These are phyloP conservation scores for Paratinospora sagittata DNA, from an alignment of 164 flowering plant species.

Conservation along the genomic window DNA sequence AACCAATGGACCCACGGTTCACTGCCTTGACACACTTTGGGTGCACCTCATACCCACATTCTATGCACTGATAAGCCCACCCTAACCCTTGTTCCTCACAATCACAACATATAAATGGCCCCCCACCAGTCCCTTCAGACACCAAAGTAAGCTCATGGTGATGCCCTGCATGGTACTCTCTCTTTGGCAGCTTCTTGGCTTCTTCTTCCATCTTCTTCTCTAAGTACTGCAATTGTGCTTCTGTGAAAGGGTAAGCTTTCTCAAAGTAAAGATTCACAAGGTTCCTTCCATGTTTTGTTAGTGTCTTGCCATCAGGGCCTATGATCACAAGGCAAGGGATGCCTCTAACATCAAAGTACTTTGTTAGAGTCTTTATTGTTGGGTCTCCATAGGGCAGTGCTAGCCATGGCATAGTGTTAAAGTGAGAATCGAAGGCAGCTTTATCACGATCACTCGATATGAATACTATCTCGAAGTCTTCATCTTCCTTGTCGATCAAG, in stretches of 20 bases:
- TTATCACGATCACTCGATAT: constrained; percentile 45
- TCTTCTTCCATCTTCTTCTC: constrained; percentile 55
- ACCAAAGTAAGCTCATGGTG: constrained; percentile 54
- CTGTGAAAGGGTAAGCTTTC: constrained; percentile 57
- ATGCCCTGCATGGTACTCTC: constrained; percentile 40
- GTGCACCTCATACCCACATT: constrained; percentile 78
- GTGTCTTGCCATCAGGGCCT: constrained; percentile 60
- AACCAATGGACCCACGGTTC: constrained; percentile 10
- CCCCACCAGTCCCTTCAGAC: constrained; percentile 56
- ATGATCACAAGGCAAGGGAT: constrained; percentile 52
- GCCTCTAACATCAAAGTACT: constrained; percentile 44
- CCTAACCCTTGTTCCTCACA: constrained; percentile 68
- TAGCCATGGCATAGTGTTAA: constrained; percentile 59
- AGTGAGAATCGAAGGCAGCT: constrained; percentile 32
- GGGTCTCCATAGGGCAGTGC: constrained; percentile 63
- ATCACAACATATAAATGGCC: constrained; percentile 63
- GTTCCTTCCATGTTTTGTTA: constrained; percentile 48
- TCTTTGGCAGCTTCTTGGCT: constrained; percentile 40
- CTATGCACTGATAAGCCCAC: constrained; percentile 65
- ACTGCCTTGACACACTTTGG: constrained; percentile 43
- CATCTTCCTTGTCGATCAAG: constrained; percentile 11
- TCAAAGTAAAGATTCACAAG: constrained; percentile 53
- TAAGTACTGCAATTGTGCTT: constrained; percentile 30
- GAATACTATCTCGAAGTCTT: constrained; percentile 49
- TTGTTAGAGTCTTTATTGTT: constrained; percentile 31